Conservation (phyloP, 768 basidiomycete species). For the Mycena rebaudengoi region DNA sequence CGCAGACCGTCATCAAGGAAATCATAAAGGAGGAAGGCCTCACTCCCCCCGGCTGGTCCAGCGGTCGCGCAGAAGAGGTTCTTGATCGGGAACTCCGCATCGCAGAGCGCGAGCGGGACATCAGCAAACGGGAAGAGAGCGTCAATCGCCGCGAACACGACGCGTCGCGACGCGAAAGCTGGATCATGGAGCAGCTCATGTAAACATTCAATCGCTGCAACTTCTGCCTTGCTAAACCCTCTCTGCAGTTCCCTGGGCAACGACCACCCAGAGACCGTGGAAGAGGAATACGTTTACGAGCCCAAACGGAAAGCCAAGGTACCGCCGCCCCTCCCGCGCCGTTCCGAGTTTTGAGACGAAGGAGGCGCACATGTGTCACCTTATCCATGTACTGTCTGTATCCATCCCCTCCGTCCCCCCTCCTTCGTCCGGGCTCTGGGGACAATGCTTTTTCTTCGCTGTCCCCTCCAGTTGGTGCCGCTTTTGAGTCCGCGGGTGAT, state of each 20-base stretch:
- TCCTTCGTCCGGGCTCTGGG: slow-evolving; percentile 94
- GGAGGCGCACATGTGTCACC: slow-evolving; percentile 67
- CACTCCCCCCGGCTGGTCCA: slow-evolving; percentile 84
- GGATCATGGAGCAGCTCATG: slow-evolving; percentile 96
- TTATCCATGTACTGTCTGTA: slow-evolving; percentile 78
- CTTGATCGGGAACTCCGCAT: slow-evolving; percentile 88
- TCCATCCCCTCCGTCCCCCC: slow-evolving; percentile 63
- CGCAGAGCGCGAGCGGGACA: slow-evolving; percentile 86
- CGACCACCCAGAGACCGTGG: slow-evolving; percentile 69
- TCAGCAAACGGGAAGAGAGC: slow-evolving; percentile 84
- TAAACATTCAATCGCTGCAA: slow-evolving; percentile 46
- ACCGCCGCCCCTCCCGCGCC: slow-evolving; percentile 85
- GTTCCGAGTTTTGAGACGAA: slow-evolving; percentile 96
- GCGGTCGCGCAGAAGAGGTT: slow-evolving; percentile 79
- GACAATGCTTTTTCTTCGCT: slow-evolving; percentile 74
- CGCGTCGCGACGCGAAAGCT: slow-evolving; percentile 84
- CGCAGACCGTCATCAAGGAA: slow-evolving; percentile 88
- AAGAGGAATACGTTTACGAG: slow-evolving; percentile 87
- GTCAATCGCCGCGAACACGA: slow-evolving; percentile 90
- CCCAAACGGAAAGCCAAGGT: slow-evolving; percentile 91
- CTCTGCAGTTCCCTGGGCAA: slow-evolving; percentile 70
- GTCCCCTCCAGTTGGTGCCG: slow-evolving; percentile 71
- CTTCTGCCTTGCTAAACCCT: neutral
- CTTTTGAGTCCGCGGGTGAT: slow-evolving; percentile 46
- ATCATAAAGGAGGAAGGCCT: slow-evolving; percentile 84